Percentiles rank a stretch among this genome's conserved stretches.
Conservation (phyloP, 169 alveolate species). For the Plasmodium relictum region DNA sequence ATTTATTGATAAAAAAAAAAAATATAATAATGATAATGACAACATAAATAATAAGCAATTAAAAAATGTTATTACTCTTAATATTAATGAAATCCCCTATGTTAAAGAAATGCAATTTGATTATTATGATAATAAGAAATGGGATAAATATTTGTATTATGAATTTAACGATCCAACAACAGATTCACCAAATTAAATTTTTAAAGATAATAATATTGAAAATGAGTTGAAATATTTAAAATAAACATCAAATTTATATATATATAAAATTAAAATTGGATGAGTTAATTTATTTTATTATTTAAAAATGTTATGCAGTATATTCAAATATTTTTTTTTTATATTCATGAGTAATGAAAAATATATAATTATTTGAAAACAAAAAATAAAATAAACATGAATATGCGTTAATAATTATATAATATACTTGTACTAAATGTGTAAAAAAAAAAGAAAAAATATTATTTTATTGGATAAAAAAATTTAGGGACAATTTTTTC, state of each 20-base stretch:
- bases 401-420: neutral
- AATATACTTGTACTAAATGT: too few relatives aligned
- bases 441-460: neutral
- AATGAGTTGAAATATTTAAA: too few relatives aligned
- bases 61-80: constrained; percentile 59
- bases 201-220: neutral
- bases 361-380: neutral
- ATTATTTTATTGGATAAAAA: constrained; percentile 71
- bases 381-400: constrained; percentile 4
- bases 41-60: constrained; percentile 9
- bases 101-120: constrained; percentile 18
- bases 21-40: neutral
- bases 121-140: constrained; percentile 54
- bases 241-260: too few relatives aligned
- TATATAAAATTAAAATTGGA: too few relatives aligned
- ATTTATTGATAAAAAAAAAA: constrained; percentile 18
- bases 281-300: too few relatives aligned
- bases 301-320: too few relatives aligned
- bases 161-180: neutral
- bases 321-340: too few relatives aligned
- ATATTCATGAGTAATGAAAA: too few relatives aligned
- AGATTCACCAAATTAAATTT: neutral
- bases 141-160: constrained; percentile 45
- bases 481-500: constrained; percentile 68
- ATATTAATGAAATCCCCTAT: constrained; percentile 24